Base-by-base conservation (phyloP, 306 rosid species). In the Quercus aquifolioides region DNA sequence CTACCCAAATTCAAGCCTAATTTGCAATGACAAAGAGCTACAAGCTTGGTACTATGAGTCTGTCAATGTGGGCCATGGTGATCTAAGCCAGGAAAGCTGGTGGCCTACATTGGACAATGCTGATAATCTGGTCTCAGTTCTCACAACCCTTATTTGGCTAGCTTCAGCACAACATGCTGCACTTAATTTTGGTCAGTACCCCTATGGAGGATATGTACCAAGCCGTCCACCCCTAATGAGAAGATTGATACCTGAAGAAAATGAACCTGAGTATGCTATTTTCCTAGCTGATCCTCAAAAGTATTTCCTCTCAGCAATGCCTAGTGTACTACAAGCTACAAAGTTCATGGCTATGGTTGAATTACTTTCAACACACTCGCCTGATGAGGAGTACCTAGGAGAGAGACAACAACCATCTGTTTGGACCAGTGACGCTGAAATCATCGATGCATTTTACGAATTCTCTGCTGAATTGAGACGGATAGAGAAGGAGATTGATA, bases 81-180 rank as follows among this genome's bases (percentile, higher is more conserved):
- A 95, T 84, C 79, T 87, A 5, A 76, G 84, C 38, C 68, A 95
- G 3, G 92, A 84, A 55, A 79, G 77, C 41, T 95, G 99, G 99
- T 95, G 99, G 99, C 97, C 99, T 1, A 80, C 85, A 41, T 19
- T 95, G 83, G 80, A 78, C 79, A 86, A 74, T 4, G 75, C 82
- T 60, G 96, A 90, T n/a, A 88, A 85, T 80, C 92, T 95, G 17
- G 87, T 88, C 57, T 80, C 88, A 1, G 70, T 95, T 17, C 90
- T 95, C 68, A 88, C 94, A 28, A 95, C 93, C 30, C 73, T 95
- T 35, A 91, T 95, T 38, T 95, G 99, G 99, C 85, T 90, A 52
- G 90, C 94, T 0, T 95, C 99, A 0, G 99, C 99, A 9, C 99
- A 95, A 77, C 99, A 95, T 76, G 99, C 99, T 0, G 98, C 99